phyloP scores from a whole-genome alignment of 1,139 yeast species.

The Debaryomyces nepalensis region DNA sequence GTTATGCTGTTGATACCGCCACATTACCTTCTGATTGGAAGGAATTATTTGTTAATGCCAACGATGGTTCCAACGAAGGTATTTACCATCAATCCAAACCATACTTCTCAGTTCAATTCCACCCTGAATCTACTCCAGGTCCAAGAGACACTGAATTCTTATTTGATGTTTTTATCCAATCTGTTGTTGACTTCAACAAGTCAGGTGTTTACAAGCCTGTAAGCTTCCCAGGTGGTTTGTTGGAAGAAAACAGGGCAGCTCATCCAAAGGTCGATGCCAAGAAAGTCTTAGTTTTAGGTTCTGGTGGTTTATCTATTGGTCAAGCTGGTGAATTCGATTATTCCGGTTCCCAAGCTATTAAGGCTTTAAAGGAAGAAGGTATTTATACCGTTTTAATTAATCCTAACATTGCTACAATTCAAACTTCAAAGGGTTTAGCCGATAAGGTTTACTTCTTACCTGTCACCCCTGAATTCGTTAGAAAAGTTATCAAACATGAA shows the following conservation, averaged over 20 bases:
- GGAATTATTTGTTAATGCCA: conserved; percentile 92
- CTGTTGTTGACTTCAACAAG: conserved; percentile 68
- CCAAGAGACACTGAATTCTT: conserved; percentile 98
- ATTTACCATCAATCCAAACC: conserved; percentile 89
- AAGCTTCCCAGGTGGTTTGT: conserved; percentile 86
- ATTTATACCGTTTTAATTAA: conserved; percentile 93
- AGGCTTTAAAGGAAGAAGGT: conserved; percentile 97
- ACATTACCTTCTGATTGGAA: conserved; percentile 85
- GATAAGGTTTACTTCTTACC: conserved; percentile 97
- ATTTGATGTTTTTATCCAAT: conserved; percentile 87
- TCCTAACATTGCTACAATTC: conserved; percentile 98
- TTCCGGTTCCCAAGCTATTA: conserved; percentile 94
- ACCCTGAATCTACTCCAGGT: conserved; percentile 99
- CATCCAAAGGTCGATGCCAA: conserved; percentile 81
- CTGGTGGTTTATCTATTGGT: conserved; percentile 98
- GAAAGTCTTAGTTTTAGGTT: conserved; percentile 94
- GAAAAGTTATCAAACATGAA: conserved; percentile 93
- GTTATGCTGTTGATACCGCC: conserved; percentile 89
- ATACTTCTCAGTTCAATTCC: conserved; percentile 98
- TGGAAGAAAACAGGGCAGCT: conserved; percentile 73
- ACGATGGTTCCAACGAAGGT: conserved; percentile 99
- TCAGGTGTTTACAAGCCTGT: conserved; percentile 69
- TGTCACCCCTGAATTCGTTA: conserved; percentile 92
- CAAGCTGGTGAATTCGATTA: conserved; percentile 99
- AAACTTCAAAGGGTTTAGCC: conserved; percentile 96